Base-by-base conservation (phyloP, 2,329 filamentous ascomycete species). In the Aphanoascus verrucosus region DNA sequence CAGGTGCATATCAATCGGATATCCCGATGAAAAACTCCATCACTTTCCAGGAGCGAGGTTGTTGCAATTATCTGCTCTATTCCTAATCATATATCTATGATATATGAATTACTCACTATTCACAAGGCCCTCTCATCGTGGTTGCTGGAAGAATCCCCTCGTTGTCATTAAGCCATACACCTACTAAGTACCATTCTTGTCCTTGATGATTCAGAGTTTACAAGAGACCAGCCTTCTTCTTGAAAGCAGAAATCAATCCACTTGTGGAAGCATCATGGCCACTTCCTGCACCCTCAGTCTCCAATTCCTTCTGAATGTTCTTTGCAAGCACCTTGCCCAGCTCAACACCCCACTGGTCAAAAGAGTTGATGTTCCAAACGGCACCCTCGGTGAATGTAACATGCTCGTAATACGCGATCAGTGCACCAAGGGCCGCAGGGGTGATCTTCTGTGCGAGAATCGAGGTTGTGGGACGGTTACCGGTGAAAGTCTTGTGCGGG, bases 331-430 rank as follows among this genome's bases (percentile, higher is more conserved):
- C 83, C 84, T 98, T 98, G 71, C 93, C 93, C 58, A 98, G 77
- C 79, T 98, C 93, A 43, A 98, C 93, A 74, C 93, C 93, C 93
- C 93, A 98, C 78, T 98, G 93, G 75, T 98, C 93, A 68, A 97
- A 98, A 66, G 85, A 89, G 82, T 98, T 98, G 78, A 98, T 95
- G 76, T 97, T 94, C 93, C 93, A 98, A 69, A 98, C 79, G 50
- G 90, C 91, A 64, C 93, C 93, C 76, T 98, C 93, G 37, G 88
- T 94, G 72, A 98, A 98, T 54, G 93, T 97, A 57, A 97, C 75
- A 75, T 98, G 93, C 79, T 98, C 93, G 74, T 98, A 98, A 80
- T 97, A 98, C 60, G 89, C 91, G 64, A 98, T 98, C 63, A 98
- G 75, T 2, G 93, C 91, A 67, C 93, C 93, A 46, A 98, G 81